phyloP scores from a whole-genome alignment of 2,329 filamentous ascomycete species.

The Penicillium sp. region DNA sequence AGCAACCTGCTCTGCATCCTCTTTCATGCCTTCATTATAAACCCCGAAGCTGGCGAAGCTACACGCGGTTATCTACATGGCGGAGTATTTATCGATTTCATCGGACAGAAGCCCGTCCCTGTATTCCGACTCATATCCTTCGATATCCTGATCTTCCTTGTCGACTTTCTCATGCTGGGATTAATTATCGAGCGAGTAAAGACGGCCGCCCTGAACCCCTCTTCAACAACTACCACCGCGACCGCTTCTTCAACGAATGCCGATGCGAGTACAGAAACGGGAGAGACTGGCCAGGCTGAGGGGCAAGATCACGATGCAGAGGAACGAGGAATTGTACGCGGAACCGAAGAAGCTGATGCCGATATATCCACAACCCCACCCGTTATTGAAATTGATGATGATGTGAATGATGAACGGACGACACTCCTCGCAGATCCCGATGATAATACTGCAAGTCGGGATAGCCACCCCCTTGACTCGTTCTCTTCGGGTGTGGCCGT shows the following conservation, averaged over 20 bases:
- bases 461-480: conserved; percentile 39
- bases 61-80: conserved; percentile 60
- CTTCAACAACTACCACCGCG: conserved; percentile 13
- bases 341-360: conserved; percentile 31
- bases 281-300: conserved; percentile 5
- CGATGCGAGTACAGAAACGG: conserved; percentile 16
- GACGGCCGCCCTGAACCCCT: conserved; percentile 34
- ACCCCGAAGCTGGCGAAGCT: conserved; percentile 54
- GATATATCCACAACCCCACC: conserved; percentile 21
- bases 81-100: conserved; percentile 64
- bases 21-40: conserved; percentile 56
- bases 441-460: conserved; percentile 24
- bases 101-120: conserved; percentile 60
- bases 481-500: conserved; percentile 40
- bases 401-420: conserved; percentile 30
- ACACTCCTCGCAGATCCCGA: conserved; percentile 37
- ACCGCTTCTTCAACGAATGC: conserved; percentile 15
- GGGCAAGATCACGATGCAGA: conserved; percentile 61
- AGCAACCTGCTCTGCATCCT: conserved; percentile 59
- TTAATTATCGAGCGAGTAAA: conserved; percentile 55
- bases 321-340: conserved; percentile 56
- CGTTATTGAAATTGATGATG: conserved; percentile 15
- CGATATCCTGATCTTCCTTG: conserved; percentile 54
- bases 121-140: conserved; percentile 54
- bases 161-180: conserved; percentile 61